Conservation (phyloP, 768 basidiomycete genomes). For the Hemileccinum impolitum region DNA sequence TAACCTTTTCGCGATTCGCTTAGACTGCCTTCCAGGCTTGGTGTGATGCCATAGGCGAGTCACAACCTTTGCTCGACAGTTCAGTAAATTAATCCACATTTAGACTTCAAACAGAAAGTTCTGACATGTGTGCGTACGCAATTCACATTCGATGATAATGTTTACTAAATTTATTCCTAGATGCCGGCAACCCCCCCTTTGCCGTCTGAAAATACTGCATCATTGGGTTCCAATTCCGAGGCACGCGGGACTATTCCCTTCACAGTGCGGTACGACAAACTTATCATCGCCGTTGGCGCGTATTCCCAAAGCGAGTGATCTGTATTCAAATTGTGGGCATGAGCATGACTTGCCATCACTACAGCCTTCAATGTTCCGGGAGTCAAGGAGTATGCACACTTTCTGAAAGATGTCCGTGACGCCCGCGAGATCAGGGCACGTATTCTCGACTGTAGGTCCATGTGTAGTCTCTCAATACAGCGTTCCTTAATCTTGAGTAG, state of each 20-base stretch:
- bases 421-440: slow-evolving; percentile 67
- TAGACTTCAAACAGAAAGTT: slow-evolving; percentile 60
- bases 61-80: not conserved
- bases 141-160: not conserved
- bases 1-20: not conserved
- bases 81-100: slow-evolving; percentile 7
- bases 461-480: not conserved
- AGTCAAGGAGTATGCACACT: slow-evolving; percentile 78
- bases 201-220: slow-evolving; percentile 25
- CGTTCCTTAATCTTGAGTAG: slow-evolving; percentile 27
- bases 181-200: slow-evolving; percentile 59
- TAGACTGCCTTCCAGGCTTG: slow-evolving; percentile 70
- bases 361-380: slow-evolving; percentile 69
- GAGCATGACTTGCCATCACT: not conserved
- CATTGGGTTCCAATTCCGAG: slow-evolving; percentile 14
- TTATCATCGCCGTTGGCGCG: slow-evolving; percentile 82
- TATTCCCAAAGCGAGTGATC: slow-evolving; percentile 70
- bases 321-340: slow-evolving; percentile 3
- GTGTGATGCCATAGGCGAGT: slow-evolving; percentile 66
- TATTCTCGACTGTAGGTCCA: slow-evolving; percentile 63
- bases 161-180: slow-evolving; percentile 29
- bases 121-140: slow-evolving; percentile 55
- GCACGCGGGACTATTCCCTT: slow-evolving; percentile 40
- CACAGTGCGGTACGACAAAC: slow-evolving; percentile 68
- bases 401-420: slow-evolving; percentile 78